Conservation (phyloP, 2,329 filamentous ascomycete genomes). For the Aureobasidium sp. region DNA sequence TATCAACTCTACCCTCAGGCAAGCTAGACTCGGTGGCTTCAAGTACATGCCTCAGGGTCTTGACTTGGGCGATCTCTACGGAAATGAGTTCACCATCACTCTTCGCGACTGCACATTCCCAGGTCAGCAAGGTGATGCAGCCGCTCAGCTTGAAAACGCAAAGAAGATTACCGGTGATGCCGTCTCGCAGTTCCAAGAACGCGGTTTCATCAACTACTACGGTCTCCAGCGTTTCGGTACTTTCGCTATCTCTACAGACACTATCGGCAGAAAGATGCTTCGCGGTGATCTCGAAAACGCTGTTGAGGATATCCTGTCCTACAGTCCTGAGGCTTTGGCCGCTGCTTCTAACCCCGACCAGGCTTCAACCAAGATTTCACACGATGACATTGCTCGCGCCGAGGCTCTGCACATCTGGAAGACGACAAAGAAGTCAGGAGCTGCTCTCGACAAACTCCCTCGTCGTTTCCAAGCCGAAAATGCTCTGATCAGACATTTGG, state of each 20-base stretch:
- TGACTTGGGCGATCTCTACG: conserved; percentile 71
- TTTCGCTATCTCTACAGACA: conserved; percentile 75
- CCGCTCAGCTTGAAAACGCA: conserved; percentile 33
- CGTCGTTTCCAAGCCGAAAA: conserved; percentile 73
- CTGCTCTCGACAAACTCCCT: conserved; percentile 62
- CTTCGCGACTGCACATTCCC: conserved; percentile 73
- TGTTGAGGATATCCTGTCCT: conserved; percentile 67
- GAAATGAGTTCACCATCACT: conserved; percentile 90
- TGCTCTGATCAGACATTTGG: conserved; percentile 69
- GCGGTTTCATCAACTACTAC: conserved; percentile 96
- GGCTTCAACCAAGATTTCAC: conserved; percentile 42
- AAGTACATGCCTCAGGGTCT: conserved; percentile 64
- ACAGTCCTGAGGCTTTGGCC: conserved; percentile 54
- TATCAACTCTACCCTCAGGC: conserved; percentile 53
- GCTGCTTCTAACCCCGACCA: conserved; percentile 40
- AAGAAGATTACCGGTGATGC: conserved; percentile 47
- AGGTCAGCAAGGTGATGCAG: conserved; percentile 25
- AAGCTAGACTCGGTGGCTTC: conserved; percentile 61
- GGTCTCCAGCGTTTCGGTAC: conserved; percentile 96
- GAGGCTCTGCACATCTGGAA: conserved; percentile 67
- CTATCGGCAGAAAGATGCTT: conserved; percentile 75
- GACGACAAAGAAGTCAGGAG: conserved; percentile 40
- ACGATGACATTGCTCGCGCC: conserved; percentile 73
- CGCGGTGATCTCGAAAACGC: conserved; percentile 73
- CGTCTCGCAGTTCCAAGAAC: conserved; percentile 57